These are phyloP conservation scores for Phaeosphaeria sp. DNA, from an alignment of 2,329 filamentous ascomycete genomes.

Conservation along the genomic window DNA sequence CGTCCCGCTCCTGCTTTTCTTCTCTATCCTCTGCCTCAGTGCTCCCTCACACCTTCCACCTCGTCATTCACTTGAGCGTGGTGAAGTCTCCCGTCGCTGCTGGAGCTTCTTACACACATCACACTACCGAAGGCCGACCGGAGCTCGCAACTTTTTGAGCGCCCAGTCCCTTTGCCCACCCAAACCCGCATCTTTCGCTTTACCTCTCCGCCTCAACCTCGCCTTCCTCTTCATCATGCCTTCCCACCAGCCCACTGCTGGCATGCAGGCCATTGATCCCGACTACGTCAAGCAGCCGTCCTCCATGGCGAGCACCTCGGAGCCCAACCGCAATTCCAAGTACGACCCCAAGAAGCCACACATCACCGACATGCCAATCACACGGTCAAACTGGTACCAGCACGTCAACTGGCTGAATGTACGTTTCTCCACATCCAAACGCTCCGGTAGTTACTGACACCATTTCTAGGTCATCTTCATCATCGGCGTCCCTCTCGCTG, in stretches of 20 bases:
- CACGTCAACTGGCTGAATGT: constrained; percentile 96
- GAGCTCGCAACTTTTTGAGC: constrained; percentile 22
- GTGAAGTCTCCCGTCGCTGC: constrained; percentile 27
- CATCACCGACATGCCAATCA: constrained; percentile 84
- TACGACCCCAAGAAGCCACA: constrained; percentile 77
- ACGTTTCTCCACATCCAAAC: constrained; percentile 26
- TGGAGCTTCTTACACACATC: constrained; percentile 18
- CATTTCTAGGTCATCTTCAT: constrained; percentile 77
- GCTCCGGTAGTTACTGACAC: constrained; percentile 17
- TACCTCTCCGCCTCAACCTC: constrained; percentile 6
- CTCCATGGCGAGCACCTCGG: constrained; percentile 56
- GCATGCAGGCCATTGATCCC: constrained; percentile 57
- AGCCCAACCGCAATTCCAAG: constrained; percentile 59
- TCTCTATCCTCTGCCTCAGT: constrained; percentile 18
- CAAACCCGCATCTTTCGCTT: constrained; percentile 17
- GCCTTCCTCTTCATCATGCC: constrained; percentile 50
- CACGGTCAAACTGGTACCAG: constrained; percentile 84
- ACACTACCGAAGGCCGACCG: constrained; percentile 15
- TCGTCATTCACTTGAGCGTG: constrained; percentile 27
- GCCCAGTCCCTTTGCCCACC: constrained; percentile 17
- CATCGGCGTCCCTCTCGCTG: constrained; percentile 75
- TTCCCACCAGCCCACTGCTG: constrained; percentile 58
- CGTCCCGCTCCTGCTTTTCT: constrained; percentile 13
- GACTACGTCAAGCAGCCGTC: constrained; percentile 55
- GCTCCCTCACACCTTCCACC: constrained; percentile 22